A percentile compares a stretch with the other conserved stretches of the same genome.
Conservation (phyloP, 768 basidiomycete species). For the Lactarius hengduanensis region DNA sequence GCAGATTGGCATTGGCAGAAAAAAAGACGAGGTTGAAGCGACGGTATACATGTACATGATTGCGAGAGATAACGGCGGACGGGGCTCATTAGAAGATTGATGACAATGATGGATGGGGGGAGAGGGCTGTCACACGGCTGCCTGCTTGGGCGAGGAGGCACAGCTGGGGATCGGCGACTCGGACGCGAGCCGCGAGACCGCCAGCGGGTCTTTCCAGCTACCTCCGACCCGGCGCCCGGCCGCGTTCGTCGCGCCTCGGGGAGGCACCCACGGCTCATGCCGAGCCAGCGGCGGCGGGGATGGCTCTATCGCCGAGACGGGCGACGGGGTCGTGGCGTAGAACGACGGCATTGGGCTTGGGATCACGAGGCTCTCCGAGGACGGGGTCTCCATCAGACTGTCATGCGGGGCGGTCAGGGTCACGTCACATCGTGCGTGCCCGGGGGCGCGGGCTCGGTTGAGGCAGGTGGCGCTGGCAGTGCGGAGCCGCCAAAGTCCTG, state of each 20-base stretch:
- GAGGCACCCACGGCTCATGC: conserved; percentile 7
- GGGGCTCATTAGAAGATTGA: neutral
- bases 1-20: conserved; percentile 6
- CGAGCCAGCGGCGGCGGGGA: neutral
- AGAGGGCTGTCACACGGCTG: neutral
- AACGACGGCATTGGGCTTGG: conserved; percentile 8
- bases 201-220: conserved; percentile 20
- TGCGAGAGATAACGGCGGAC: neutral
- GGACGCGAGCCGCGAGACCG: neutral
- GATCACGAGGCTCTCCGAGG: neutral
- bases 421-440: too few relatives aligned
- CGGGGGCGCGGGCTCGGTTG: neutral
- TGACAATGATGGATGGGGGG: neutral
- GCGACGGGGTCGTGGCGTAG: conserved; percentile 10
- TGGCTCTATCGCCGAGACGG: neutral
- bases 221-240: conserved; percentile 22
- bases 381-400: neutral
- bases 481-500: neutral
- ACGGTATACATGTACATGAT: conserved; percentile 14
- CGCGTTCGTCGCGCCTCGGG: conserved; percentile 17
- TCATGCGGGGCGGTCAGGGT: neutral
- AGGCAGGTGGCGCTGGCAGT: neutral
- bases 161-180: conserved; percentile 12
- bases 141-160: conserved; percentile 11
- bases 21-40: neutral